Base-by-base conservation (phyloP, 176 grass and related monocot genomes). In the Oryza longistaminata region DNA sequence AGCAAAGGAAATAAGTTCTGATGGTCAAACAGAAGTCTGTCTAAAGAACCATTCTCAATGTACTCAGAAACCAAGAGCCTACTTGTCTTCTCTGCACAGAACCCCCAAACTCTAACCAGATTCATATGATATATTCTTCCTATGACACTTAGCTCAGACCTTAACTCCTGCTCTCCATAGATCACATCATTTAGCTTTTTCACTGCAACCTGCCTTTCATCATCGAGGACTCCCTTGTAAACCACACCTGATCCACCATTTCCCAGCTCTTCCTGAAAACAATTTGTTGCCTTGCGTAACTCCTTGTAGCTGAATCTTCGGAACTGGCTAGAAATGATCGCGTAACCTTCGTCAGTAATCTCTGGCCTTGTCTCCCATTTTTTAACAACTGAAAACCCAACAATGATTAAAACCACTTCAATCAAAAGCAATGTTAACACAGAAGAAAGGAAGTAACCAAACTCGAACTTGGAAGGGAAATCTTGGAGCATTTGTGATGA, bases 41-140 rank as follows among this genome's bases (percentile, higher is more conserved):
- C 90, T 40, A 95, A 27, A 0, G 88, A 92, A 65, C 88, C 85
- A 24, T 92, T 94, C 49, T 94, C 81, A 17, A 88, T 43, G 48
- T 76, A 92, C 62, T 92, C 90, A 0, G 58, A 81, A 71, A 95
- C 81, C 80, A 96, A 53, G 26, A 96, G 70, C 7, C 10, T 86
- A 19, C 83, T 76, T 0, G 8, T 53, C 33, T 64, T 44, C 21
- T 93, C 87, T 0, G 48, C 83, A 71, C 89, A 93, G 58, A 90
- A 87, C 0, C 91, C 88, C 70, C 81, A 87, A 6, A 87, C 82
- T 70, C 81, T 72, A 3, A 87, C 84, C 26, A 90, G 21, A 69
- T 92, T 92, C 87, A 81, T 90, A 70, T 92, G 87, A 55, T 90
- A 81, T 2, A 93, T 91, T 73, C 75, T 79, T 12, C 86, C 91